Percentiles rank a stretch among this genome's conserved stretches.
phyloP scores from a whole-genome alignment of 2,329 filamentous ascomycete species.

The Grosmannia serpens region DNA sequence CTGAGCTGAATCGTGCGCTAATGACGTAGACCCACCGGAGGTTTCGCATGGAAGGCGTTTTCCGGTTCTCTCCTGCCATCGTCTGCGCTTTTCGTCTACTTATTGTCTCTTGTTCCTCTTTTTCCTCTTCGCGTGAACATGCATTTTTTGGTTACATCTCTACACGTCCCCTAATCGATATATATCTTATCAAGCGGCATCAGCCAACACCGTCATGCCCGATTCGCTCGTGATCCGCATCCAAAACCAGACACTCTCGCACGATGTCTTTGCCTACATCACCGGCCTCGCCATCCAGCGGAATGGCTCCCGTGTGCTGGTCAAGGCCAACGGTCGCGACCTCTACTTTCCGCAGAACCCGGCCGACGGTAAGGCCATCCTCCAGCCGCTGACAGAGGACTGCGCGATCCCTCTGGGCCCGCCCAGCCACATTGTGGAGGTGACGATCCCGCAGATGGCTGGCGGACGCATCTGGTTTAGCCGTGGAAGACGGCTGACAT shows the following conservation, averaged over 20 bases:
- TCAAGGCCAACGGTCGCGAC: constrained; percentile 34
- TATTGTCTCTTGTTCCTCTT: not conserved
- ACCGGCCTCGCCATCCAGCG: constrained; percentile 47
- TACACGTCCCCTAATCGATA: no score
- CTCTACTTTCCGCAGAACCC: constrained; percentile 48
- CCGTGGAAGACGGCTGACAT: constrained; percentile 42
- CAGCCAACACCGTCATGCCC: constrained; percentile 20
- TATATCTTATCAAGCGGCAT: not conserved
- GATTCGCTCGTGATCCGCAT: constrained; percentile 40
- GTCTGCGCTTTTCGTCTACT: no score
- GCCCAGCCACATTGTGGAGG: constrained; percentile 39
- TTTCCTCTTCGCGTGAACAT: not conserved
- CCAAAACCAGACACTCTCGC: constrained; percentile 41
- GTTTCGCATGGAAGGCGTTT: not conserved
- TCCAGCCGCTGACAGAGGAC: constrained; percentile 39
- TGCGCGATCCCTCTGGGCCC: constrained; percentile 48
- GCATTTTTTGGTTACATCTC: no score
- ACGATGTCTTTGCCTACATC: constrained; percentile 51
- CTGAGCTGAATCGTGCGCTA: not conserved
- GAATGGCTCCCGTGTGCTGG: constrained; percentile 23
- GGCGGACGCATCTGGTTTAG: constrained; percentile 55
- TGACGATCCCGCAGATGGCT: constrained; percentile 51
- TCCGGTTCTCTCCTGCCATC: constrained; percentile 7
- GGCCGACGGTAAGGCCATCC: constrained; percentile 20
- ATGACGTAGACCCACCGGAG: not conserved